These are phyloP conservation scores for Fallopia convolvulus DNA, from an alignment of 148 eudicot species.

Conservation along the genomic window DNA sequence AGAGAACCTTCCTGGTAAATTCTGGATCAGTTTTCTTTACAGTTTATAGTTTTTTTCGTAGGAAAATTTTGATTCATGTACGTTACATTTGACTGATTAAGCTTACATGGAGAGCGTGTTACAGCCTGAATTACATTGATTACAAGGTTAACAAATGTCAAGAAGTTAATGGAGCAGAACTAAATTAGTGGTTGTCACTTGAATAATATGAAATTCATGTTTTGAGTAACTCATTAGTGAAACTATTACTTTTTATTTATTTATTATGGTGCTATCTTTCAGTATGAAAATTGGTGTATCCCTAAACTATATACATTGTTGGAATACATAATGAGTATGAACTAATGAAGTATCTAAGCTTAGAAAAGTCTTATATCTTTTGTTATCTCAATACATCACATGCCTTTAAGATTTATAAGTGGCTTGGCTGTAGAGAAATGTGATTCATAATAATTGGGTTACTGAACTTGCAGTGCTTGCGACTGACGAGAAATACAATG, in stretches of 20 bases:
- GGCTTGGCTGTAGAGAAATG: neutral
- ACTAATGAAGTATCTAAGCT: neutral
- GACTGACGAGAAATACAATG: constrained; percentile 95
- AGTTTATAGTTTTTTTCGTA: neutral
- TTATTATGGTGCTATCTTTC: too few species aligned
- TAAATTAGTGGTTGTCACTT: too few species aligned
- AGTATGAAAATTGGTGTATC: too few species aligned
- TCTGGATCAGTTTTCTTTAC: neutral
- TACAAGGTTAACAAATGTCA: too few species aligned
- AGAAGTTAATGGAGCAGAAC: too few species aligned
- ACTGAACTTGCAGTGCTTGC: constrained; percentile 63
- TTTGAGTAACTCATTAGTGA: too few species aligned
- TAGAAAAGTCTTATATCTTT: too few species aligned
- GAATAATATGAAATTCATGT: too few species aligned
- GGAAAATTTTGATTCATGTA: too few species aligned
- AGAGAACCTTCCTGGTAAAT: constrained; percentile 87
- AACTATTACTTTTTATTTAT: too few species aligned
- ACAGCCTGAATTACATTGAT: too few species aligned
- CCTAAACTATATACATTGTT: neutral
- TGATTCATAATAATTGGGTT: neutral
- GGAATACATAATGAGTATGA: neutral
- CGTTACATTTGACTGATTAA: neutral
- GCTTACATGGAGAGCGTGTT: neutral
- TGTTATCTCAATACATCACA: too few species aligned
- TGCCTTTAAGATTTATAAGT: neutral